Base-by-base conservation (phyloP, 2,329 filamentous ascomycete species). In the Didymellaceae sp. region DNA sequence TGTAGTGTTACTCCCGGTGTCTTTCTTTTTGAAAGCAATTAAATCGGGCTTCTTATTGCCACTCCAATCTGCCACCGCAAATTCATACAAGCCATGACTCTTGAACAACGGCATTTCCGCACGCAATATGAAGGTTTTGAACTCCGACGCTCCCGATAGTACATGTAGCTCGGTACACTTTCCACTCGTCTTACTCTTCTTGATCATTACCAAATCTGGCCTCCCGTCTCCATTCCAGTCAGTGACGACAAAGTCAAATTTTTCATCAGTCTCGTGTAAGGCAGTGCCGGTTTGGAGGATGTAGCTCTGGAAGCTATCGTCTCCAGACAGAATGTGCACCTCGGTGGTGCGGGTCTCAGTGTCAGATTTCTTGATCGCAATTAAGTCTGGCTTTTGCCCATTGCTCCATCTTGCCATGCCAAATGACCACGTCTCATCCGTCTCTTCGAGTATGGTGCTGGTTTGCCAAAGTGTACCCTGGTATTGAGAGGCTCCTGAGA, bases 31-130 rank as follows among this genome's bases (percentile, higher is more conserved):
- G 25, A 31, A 40, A 5, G 38, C 38, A 30, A 40, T 40, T 25
- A 40, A 13, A 24, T 40, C 38, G 9, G 38, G 38, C 26, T 40
- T 40, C 11, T 40, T 40, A 17, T 40, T 40, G 21, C 38, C 38
- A 6, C 16, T 31, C 38, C 38, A 40, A 16, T 40, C 38, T 21
- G 38, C 38, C 17, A 40, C 38, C 25, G 38, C 38, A 40, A 40
- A 40, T 8, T 40, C 38, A 25, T 11, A 40, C 16, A 40, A 21
- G n/a, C 25, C 38, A 14, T 20, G 26, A 7, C 25, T 40, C 25
- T n/a, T 40, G 38, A 21, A 40, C 26, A 40, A 11, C 25, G 38
- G 38, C 25, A 18, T 28, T 17, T 40, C 38, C 26, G 38, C 14
- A 25, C 38, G 38, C 38, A 40, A 17, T 16, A 40, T 21, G 6